Conservation (phyloP, 371 early-diverging fungal species). For the Syncephalastrum contaminatum region DNA sequence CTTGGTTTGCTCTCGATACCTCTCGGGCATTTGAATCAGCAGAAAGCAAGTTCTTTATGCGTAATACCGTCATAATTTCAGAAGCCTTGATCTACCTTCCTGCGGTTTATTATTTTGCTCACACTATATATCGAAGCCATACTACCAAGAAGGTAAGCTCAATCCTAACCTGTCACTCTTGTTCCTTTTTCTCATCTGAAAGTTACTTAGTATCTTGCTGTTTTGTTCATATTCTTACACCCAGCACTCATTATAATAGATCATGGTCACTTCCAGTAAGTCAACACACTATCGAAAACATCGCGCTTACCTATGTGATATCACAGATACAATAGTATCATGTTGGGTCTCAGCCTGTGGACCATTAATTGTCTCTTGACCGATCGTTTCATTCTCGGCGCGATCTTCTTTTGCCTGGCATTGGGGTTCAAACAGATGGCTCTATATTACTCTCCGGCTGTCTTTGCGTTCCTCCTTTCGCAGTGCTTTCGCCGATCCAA, state of each 20-base stretch:
- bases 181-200: slow-evolving; percentile 3
- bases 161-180: background rate
- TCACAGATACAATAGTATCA: slow-evolving; percentile 84
- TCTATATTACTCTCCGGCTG: slow-evolving; percentile 86
- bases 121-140: slow-evolving; percentile 33
- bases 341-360: slow-evolving; percentile 88
- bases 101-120: slow-evolving; percentile 63
- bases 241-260: slow-evolving; percentile 67
- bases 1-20: slow-evolving; percentile 80
- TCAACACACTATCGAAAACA: background rate
- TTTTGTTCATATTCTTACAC: slow-evolving; percentile 70
- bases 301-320: background rate
- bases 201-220: slow-evolving; percentile 41
- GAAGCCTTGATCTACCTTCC: slow-evolving; percentile 80
- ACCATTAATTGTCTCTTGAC: slow-evolving; percentile 66
- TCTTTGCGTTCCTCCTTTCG: slow-evolving; percentile 86
- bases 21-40: slow-evolving; percentile 84
- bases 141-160: slow-evolving; percentile 26
- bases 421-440: slow-evolving; percentile 96
- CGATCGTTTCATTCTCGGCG: slow-evolving; percentile 66
- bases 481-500: slow-evolving; percentile 52
- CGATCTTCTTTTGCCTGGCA: slow-evolving; percentile 76
- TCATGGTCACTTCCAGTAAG: background rate
- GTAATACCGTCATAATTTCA: slow-evolving; percentile 74
- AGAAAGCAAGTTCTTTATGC: slow-evolving; percentile 84